phyloP scores from a whole-genome alignment of 331 rosid species.

The Quercus phellos region DNA sequence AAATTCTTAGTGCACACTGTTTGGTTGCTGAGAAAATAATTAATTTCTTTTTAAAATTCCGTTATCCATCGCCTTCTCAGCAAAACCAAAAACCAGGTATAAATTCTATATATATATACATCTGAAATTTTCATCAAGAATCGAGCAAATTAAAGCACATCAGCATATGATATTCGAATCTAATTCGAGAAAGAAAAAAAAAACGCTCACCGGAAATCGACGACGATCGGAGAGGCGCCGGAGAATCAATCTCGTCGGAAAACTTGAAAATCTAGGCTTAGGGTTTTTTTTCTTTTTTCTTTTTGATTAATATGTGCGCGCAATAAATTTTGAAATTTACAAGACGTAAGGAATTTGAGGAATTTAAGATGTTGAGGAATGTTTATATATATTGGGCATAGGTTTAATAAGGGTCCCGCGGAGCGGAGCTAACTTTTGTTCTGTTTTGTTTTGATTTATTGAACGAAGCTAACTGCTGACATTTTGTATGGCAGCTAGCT shows the following conservation, averaged over 20 bases:
- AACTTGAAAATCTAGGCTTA: neutral
- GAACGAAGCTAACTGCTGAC: too few species aligned
- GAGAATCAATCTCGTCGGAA: neutral
- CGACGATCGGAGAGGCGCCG: neutral
- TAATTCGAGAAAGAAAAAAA: neutral
- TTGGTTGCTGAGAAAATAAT: neutral
- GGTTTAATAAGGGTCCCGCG: neutral
- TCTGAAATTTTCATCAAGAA: neutral
- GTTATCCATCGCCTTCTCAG: neutral
- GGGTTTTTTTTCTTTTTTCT: neutral
- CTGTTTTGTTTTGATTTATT: too few species aligned
- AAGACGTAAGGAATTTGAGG: neutral
- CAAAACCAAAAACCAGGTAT: neutral
- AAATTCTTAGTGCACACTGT: neutral
- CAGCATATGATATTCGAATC: neutral
- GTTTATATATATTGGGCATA: neutral
- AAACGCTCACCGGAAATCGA: neutral
- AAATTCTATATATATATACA: neutral
- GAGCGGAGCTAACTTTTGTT: too few species aligned
- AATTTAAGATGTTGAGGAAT: neutral
- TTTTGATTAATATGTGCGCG: neutral
- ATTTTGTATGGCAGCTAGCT: too few species aligned
- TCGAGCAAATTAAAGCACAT: neutral
- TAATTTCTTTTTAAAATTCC: neutral
- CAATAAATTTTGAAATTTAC: neutral